Base-by-base conservation (phyloP, 2,329 filamentous ascomycete genomes). In the Talaromyces sp. region DNA sequence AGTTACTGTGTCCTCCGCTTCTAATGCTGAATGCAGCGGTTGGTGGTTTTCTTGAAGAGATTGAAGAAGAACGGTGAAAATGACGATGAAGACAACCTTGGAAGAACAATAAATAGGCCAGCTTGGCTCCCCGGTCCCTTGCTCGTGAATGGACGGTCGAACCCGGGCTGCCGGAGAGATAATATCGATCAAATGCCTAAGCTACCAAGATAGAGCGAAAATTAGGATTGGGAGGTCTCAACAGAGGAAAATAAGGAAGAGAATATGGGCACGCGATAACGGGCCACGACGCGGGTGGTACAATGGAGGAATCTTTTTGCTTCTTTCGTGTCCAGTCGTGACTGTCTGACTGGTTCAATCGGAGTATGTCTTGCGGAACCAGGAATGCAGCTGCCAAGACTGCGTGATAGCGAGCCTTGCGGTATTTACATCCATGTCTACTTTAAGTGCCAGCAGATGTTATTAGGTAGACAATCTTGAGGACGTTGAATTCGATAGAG, bases 71-170 rank as follows among this genome's bases (percentile, higher is more conserved):
- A 37, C 33, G n/a, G n/a, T 37, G 70, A 54, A 52, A 19, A 66
- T 63, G 49, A 69, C 70, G 70, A 72, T 69, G 66, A 49, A 64
- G 9, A 66, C 58, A 43, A 35, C 39, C 27, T 31, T 54, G 31
- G 31, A 35, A 35, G 19, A 19, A 1, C 19, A 54, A 35, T 35
- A 33, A 56, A 56, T 37, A 56, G 31, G 52, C 14, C 50, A 56
- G 50, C 50, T 56, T 56, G 50, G 50, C 50, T 56, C 52, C 52
- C 52, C 52, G n/a, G 52, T 56, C 52, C 52, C 52, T 56, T 56
- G 52, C 52, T 56, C 52, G 52, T 56, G 52, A 39, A 56, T 56
- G 52, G 52, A 56, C 52, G 22, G 52, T 24, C 16, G 2, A 39
- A 56, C 33, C 52, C 52, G 52, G n/a, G 52, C 52, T 56, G 31